These are phyloP conservation scores for Acidiella bohemica DNA, from an alignment of 495 filamentous ascomycete species.

Conservation along the genomic window DNA sequence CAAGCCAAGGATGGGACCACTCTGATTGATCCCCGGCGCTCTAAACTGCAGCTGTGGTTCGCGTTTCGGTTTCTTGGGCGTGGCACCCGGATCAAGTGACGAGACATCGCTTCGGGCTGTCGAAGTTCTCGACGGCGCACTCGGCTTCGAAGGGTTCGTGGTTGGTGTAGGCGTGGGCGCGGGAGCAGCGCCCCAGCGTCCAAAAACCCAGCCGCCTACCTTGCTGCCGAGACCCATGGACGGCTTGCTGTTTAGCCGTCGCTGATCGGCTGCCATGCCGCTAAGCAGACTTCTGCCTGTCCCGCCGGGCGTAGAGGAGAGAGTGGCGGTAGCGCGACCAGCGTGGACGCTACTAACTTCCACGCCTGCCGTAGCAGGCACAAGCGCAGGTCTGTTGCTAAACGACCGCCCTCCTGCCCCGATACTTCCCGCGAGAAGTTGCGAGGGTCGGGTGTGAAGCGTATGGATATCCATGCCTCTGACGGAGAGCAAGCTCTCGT, in stretches of 20 bases:
- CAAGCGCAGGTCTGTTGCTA: no score
- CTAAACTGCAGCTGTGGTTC: no score
- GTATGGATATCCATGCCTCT: conserved; percentile 31
- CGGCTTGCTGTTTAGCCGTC: conserved; percentile 2
- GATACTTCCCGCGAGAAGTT: conserved; percentile 14
- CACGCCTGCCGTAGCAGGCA: no score
- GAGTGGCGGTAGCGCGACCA: conserved; percentile 11
- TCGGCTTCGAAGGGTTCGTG: background rate
- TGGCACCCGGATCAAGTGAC: conserved; percentile 4
- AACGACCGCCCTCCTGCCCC: no score
- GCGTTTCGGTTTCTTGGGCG: conserved; percentile 12
- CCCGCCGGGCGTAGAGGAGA: no score
- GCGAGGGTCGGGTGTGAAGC: conserved; percentile 20
- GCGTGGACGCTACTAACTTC: conserved; percentile 23
- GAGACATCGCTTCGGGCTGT: background rate
- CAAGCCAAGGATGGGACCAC: conserved; percentile 26
- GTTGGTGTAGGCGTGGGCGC: conserved; percentile 8
- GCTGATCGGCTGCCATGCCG: conserved; percentile 21
- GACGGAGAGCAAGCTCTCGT: conserved; percentile 30
- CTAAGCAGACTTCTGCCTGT: no score
- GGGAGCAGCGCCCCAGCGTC: conserved; percentile 26
- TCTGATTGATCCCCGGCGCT: conserved; percentile 27
- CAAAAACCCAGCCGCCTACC: conserved; percentile 29
- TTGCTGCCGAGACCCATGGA: conserved; percentile 16
- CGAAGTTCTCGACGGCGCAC: background rate